Evolutionary conservation across 768 basidiomycete genomes (phyloP), one percentile per base, ranked within the genome.

Genomic region (Naganishia vishniacii): DNA sequence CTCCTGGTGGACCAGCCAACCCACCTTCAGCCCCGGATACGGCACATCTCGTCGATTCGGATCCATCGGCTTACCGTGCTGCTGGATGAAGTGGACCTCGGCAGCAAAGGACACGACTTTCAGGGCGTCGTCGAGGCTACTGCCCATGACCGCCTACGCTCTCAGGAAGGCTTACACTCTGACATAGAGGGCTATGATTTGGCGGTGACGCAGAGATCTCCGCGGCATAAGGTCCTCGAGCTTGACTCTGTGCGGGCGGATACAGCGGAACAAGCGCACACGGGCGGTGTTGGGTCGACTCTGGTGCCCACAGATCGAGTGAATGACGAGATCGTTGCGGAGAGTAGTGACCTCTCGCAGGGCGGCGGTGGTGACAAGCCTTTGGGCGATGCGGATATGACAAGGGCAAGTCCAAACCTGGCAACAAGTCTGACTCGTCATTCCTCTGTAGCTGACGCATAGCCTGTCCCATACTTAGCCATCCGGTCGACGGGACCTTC

Each of bases 21-120:
- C 9, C 40, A 56, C 34, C 61, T 41, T 34, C 59, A 68, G 37
- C 67, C 65, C 32, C 66, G 65, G 8, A 68, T 70, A 16, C 65
- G 69, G 26, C 69, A 71, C 56, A 66, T 71, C 44, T 63, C 56
- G 34, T 65, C 67, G 26, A 59, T 71, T 26, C 49, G 59, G 15
- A 48, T 71, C 3, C 64, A 58, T 45, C 44, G 53, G 26, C 64
- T 56, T 1, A 44, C 44, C 53, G 44, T 53, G 16, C 18, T 44
- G 1, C 13, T 3, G 2, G 28, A 40, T 42, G 48, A 40, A 28
- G 32, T 15, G n/a, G 32, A 62, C 15, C 28, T 32, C 23, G 34
- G 29, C 7, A 7, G 28, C 7, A 25, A 49, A 12, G 11, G 20
- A 28, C 13, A 49, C 20, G 13, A 5, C 25, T 49, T 32, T 15